phyloP scores from a whole-genome alignment of 2,329 filamentous ascomycete species.

The Verticillium klebahnii region DNA sequence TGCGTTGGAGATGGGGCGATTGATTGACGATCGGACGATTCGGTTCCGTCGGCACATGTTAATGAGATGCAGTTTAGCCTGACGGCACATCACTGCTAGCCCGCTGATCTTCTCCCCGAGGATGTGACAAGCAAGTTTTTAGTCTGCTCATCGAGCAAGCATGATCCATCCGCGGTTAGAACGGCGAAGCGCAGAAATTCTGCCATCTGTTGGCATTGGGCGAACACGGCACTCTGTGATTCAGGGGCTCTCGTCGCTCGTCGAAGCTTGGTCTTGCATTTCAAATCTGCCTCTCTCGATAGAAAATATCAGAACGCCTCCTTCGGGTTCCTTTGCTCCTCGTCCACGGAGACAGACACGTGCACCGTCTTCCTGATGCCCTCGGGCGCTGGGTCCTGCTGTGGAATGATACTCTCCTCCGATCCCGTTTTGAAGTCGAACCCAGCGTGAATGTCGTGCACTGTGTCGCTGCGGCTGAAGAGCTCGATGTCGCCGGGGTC shows the following conservation, averaged over 20 bases:
- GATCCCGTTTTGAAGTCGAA: constrained; percentile 4
- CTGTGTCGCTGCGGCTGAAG: constrained; percentile 1
- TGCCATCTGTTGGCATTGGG: no score
- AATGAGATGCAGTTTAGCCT: not conserved
- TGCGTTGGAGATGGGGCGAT: not conserved
- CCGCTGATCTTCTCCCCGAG: not conserved
- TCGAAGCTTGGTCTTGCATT: no score
- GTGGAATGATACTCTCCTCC: constrained; percentile 5
- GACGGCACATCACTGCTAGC: not conserved
- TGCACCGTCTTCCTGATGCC: constrained; percentile 8
- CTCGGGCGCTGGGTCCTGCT: not conserved
- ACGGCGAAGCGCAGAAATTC: no score
- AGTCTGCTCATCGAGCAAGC: not conserved
- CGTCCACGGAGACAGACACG: constrained; percentile 6
- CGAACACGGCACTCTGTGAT: no score
- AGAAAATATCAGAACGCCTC: not conserved
- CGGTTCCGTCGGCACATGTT: not conserved
- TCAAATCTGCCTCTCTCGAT: not conserved
- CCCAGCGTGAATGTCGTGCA: not conserved
- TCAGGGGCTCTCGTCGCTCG: no score
- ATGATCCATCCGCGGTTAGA: not conserved
- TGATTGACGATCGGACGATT: not conserved
- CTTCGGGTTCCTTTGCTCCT: not conserved
- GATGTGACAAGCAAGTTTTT: not conserved
- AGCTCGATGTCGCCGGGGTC: constrained; percentile 2